Base-by-base conservation (phyloP, 176 grass and related monocot genomes). In the Oryza rufipogon region DNA sequence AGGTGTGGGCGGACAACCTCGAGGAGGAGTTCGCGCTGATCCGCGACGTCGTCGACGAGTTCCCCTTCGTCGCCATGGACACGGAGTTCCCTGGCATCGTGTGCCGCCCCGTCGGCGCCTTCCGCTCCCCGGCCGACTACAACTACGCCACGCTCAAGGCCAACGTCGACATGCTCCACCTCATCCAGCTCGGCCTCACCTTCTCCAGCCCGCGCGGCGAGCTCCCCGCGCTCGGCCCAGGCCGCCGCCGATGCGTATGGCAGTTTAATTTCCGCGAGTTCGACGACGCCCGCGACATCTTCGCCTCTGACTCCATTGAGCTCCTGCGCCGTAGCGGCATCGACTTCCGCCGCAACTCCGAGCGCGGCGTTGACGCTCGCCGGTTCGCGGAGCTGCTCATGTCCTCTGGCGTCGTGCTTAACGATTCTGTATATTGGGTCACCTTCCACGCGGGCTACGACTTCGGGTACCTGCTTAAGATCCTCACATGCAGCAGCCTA, bases 191-290 rank as follows among this genome's bases (percentile, higher is more conserved):
- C 15, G 96, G 96, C 0, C 83, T 98, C 73, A 98, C 93, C 58
- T 95, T 98, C 87, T 98, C 96, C 19, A 75, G 84, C 11, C 87
- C 80, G n/a, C 66, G 66, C 17, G 96, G 96, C 30, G 85, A 84
- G 66, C 88, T 98, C 32, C 96, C 96, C 0, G 79, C 89, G 3
- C 92, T 94, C 45, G 93, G 96, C 19, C 83, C 83, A 23, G 89
- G 74, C 6, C 70, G 86, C 4, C 91, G 91, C 12, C 91, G 96
- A 17, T 92, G 93, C 67, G 93, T 98, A 0, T 98, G 93, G 93
- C 93, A 98, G 91, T 95, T 98, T 66, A 98, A 98, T 79, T 98
- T 98, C 81, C 91, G 96, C 28, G 96, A 98, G 89, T 98, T 98
- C 47, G 93, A 98, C 74, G 89, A 87, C 36, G 79, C 85, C 11